Evolutionary conservation across 2,329 filamentous ascomycete genomes (phyloP).

Genomic region (Diplodia sapinea): DNA sequence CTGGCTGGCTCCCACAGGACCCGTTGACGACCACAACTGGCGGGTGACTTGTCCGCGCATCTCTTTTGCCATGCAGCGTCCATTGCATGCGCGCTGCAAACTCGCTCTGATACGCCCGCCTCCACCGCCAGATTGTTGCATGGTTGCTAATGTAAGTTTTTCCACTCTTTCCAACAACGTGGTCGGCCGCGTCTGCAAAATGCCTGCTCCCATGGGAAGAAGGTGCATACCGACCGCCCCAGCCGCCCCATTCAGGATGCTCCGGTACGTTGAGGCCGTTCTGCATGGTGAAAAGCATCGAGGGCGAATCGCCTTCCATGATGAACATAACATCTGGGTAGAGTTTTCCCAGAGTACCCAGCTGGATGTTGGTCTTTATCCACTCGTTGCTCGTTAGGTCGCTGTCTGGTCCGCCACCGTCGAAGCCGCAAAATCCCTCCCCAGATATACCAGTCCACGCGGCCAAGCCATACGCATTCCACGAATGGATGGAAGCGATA

Average conservation of each 20-base stretch:
- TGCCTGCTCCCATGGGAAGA: slow-evolving; percentile 47
- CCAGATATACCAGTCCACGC: slow-evolving; percentile 64
- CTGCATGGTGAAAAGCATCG: slow-evolving; percentile 57
- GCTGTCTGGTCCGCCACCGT: slow-evolving; percentile 57
- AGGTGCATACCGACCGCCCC: slow-evolving; percentile 57
- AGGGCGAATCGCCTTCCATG: slow-evolving; percentile 61
- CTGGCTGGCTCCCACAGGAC: slow-evolving; percentile 45
- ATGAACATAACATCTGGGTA: slow-evolving; percentile 58
- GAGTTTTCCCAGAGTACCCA: slow-evolving; percentile 53
- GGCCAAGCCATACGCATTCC: slow-evolving; percentile 61
- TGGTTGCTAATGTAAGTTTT: slow-evolving; percentile 51
- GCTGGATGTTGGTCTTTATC: slow-evolving; percentile 61
- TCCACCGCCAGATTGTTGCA: slow-evolving; percentile 61
- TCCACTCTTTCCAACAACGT: slow-evolving; percentile 44
- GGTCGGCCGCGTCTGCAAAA: slow-evolving; percentile 48
- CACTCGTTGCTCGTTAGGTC: slow-evolving; percentile 57
- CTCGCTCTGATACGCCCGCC: slow-evolving; percentile 59
- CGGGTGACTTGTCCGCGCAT: slow-evolving; percentile 52
- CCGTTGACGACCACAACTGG: slow-evolving; percentile 55
- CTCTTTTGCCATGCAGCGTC: slow-evolving; percentile 48
- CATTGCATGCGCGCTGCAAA: slow-evolving; percentile 58
- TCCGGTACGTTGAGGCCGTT: slow-evolving; percentile 57
- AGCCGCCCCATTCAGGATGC: slow-evolving; percentile 55
- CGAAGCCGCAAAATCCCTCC: slow-evolving; percentile 55
- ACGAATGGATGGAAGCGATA: slow-evolving; percentile 62